Conservation (phyloP, 2,329 filamentous ascomycete species). For the Akanthomyces lecanii region DNA sequence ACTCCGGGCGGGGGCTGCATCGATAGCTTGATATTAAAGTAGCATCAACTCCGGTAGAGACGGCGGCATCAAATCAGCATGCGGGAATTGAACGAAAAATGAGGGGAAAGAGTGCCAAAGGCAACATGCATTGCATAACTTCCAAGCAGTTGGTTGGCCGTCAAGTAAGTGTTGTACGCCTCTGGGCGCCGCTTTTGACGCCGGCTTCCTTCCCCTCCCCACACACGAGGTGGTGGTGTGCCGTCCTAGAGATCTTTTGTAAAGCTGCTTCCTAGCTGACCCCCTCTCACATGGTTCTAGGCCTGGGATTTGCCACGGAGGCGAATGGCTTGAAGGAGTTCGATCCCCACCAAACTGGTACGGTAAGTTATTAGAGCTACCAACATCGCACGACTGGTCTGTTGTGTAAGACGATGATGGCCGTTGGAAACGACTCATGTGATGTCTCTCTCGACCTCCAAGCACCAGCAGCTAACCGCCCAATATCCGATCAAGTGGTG, state of each 20-base stretch:
- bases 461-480: not conserved
- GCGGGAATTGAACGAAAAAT: not conserved
- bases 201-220: not conserved
- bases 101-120: not conserved
- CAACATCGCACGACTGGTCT: not conserved
- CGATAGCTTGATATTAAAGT: constrained; percentile 2
- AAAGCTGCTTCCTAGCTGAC: not conserved
- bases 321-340: not conserved
- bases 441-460: not conserved
- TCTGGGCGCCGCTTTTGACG: not conserved
- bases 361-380: not conserved
- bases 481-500: not conserved
- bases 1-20: not conserved
- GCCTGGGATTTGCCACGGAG: not conserved
- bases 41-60: not conserved
- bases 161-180: not conserved
- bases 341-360: not conserved
- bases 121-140: not conserved
- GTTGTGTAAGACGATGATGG: not conserved
- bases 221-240: not conserved
- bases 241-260: constrained; percentile 1
- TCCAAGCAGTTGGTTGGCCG: not conserved
- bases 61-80: not conserved
- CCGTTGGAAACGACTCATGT: not conserved
- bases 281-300: not conserved